These are phyloP conservation scores for Leavenworthia alabamica DNA, from an alignment of 345 rosid genomes.

Conservation along the genomic window DNA sequence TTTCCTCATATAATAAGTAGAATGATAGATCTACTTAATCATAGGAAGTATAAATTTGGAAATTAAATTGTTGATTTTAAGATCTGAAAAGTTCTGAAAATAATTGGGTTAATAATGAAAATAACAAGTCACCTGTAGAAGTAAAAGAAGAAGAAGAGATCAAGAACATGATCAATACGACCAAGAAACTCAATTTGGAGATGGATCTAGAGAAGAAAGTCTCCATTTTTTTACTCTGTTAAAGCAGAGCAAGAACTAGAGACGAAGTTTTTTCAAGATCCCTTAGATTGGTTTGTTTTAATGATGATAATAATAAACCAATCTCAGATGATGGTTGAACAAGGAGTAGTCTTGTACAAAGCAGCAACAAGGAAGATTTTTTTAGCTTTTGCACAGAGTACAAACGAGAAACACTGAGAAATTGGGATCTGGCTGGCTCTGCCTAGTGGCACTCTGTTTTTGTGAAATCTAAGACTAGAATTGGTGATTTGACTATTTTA, in stretches of 20 bases:
- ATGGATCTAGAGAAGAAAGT: constrained; percentile 30
- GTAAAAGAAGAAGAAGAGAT: constrained; percentile 56
- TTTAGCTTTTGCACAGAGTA: constrained; percentile 15
- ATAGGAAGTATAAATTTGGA: neutral
- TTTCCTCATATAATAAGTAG: neutral
- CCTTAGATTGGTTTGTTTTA: constrained; percentile 17
- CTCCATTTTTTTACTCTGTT: constrained; percentile 41
- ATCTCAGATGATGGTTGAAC: constrained; percentile 12
- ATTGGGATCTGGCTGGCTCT: constrained; percentile 28
- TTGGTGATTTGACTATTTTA: constrained; percentile 5
- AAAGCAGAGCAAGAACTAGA: too few relatives aligned
- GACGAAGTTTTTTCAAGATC: constrained; percentile 25
- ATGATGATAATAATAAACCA: neutral
- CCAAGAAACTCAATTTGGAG: constrained; percentile 38
- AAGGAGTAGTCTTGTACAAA: constrained; percentile 28
- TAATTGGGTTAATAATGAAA: neutral
- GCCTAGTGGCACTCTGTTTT: constrained; percentile 21
- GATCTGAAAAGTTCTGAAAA: constrained; percentile 19
- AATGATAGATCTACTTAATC: neutral
- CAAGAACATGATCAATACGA: constrained; percentile 37
- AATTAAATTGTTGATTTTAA: neutral
- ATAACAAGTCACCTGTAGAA: constrained; percentile 49
- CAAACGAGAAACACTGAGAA: neutral
- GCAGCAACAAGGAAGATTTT: constrained; percentile 3
- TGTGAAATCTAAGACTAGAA: constrained; percentile 6